These are phyloP conservation scores for Orobanche coerulescens DNA, from an alignment of 257 asterid genomes.

Conservation along the genomic window DNA sequence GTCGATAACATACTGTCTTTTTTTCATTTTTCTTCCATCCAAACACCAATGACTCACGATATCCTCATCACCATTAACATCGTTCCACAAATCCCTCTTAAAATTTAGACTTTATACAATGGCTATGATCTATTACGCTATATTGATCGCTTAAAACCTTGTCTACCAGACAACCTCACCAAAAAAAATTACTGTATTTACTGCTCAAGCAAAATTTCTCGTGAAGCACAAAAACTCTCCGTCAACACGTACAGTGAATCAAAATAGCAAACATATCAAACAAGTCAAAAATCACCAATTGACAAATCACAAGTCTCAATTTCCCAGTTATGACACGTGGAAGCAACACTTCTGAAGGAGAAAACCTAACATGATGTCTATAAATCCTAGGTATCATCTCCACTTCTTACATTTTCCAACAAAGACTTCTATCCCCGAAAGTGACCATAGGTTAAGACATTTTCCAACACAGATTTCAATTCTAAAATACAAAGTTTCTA, in stretches of 20 bases:
- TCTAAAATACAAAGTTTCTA: too few species aligned
- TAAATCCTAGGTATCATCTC: background rate
- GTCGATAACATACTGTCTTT: too few species aligned
- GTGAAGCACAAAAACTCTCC: too few species aligned
- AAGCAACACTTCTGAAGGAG: background rate
- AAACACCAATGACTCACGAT: background rate
- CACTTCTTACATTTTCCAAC: background rate
- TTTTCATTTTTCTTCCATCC: background rate
- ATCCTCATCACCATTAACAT: background rate
- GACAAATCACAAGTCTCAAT: too few species aligned
- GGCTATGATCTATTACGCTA: background rate
- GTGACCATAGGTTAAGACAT: background rate
- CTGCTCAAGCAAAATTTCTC: too few species aligned
- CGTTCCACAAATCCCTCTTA: background rate
- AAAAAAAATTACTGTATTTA: too few species aligned
- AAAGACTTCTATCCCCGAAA: background rate
- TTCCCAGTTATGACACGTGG: background rate
- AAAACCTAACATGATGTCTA: background rate
- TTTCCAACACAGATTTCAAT: too few species aligned
- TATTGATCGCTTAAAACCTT: background rate
- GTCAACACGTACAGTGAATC: too few species aligned
- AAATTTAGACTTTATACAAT: background rate
- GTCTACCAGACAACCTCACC: too few species aligned
- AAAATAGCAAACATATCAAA: too few species aligned
- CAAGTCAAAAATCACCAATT: too few species aligned